These are phyloP conservation scores for Stentor roeselii DNA, from an alignment of 73 alveolate genomes.

Conservation along the genomic window DNA sequence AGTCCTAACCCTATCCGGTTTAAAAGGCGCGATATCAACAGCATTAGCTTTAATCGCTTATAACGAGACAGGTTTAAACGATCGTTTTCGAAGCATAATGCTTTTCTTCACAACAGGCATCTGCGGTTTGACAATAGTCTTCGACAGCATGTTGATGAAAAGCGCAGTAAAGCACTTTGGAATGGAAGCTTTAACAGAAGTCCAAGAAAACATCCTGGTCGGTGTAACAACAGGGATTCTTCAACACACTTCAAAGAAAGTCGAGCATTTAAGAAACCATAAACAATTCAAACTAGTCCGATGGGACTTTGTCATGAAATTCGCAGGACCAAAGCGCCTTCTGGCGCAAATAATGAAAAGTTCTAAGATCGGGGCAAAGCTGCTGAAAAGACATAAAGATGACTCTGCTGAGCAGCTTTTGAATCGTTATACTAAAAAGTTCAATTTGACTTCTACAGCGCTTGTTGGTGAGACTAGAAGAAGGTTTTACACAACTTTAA, in stretches of 20 bases:
- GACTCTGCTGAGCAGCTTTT: not conserved
- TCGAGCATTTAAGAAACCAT: constrained; percentile 7
- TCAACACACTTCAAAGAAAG: constrained; percentile 13
- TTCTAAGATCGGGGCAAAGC: not conserved
- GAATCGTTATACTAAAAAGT: not conserved
- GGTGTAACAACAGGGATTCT: constrained; percentile 15
- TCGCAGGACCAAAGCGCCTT: constrained; percentile 12
- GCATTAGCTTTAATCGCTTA: constrained; percentile 61
- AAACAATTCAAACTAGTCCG: not conserved
- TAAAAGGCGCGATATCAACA: constrained; percentile 67
- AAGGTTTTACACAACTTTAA: constrained; percentile 11
- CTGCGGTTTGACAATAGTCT: constrained; percentile 50
- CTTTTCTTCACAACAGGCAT: constrained; percentile 63
- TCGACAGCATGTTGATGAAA: constrained; percentile 9
- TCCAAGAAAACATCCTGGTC: constrained; percentile 15
- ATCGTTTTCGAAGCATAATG: constrained; percentile 48
- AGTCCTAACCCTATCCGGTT: constrained; percentile 59
- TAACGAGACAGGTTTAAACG: constrained; percentile 41
- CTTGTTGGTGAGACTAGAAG: constrained; percentile 11
- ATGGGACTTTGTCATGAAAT: constrained; percentile 14
- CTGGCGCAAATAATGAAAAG: constrained; percentile 5
- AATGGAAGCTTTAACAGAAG: not conserved
- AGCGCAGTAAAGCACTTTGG: not conserved
- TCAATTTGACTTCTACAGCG: not conserved
- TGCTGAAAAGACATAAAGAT: not conserved